These are phyloP conservation scores for Gamarada debralockiae DNA, from an alignment of 495 filamentous ascomycete species.

Conservation along the genomic window DNA sequence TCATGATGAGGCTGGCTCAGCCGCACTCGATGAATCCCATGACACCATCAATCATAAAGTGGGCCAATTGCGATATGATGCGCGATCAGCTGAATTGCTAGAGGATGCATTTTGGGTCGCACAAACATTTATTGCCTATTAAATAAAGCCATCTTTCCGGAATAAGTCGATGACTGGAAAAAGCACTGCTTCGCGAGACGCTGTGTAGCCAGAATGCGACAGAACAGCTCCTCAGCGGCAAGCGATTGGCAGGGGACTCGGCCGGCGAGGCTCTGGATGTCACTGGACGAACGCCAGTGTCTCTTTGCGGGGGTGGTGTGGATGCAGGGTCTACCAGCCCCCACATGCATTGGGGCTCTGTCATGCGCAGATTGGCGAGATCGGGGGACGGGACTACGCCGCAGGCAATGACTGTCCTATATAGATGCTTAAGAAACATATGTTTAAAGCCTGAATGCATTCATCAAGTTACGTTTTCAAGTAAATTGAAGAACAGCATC, in stretches of 20 bases:
- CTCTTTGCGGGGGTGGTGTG: background rate
- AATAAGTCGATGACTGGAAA: background rate
- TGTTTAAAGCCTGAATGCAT: background rate
- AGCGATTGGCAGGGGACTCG: background rate
- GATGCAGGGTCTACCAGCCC: slow-evolving; percentile 3
- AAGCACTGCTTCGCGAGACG: background rate
- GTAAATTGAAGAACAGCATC: background rate
- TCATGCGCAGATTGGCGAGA: background rate
- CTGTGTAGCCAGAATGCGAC: background rate
- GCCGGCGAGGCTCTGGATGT: background rate
- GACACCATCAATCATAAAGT: background rate
- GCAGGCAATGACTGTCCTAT: background rate
- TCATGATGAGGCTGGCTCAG: background rate
- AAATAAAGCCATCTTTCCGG: background rate
- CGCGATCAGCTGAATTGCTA: background rate
- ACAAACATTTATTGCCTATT: background rate
- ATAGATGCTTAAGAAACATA: slow-evolving; percentile 1
- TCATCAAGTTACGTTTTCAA: background rate
- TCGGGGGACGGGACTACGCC: background rate
- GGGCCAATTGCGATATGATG: slow-evolving; percentile 3
- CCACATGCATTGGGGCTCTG: slow-evolving; percentile 8
- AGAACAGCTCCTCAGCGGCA: background rate
- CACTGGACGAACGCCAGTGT: slow-evolving; percentile 6
- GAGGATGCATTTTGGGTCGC: background rate
- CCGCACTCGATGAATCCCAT: background rate